phyloP scores from a whole-genome alignment of 768 basidiomycete genomes.

The Leccinellum luteum region DNA sequence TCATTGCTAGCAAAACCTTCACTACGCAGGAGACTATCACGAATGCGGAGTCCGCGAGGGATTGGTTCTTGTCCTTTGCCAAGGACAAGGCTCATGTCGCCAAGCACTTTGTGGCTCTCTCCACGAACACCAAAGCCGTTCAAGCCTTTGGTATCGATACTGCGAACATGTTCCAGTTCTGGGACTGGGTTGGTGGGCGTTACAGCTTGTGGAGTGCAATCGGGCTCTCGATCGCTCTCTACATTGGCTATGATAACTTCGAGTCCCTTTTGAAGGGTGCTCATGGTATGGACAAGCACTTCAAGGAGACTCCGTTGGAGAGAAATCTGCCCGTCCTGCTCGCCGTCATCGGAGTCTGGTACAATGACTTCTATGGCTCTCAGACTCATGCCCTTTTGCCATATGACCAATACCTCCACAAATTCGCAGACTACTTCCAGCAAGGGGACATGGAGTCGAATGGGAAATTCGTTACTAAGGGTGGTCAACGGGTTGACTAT shows the following conservation, averaged over 20 bases:
- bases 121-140: constrained; percentile 93
- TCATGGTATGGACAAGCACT: constrained; percentile 98
- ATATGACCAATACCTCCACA: constrained; percentile 98
- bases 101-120: constrained; percentile 98
- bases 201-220: constrained; percentile 99
- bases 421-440: constrained; percentile 99
- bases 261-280: constrained; percentile 86
- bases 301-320: constrained; percentile 84
- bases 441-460: constrained; percentile 99
- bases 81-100: constrained; percentile 90
- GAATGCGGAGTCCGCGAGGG: constrained; percentile 90
- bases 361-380: constrained; percentile 97
- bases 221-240: constrained; percentile 90
- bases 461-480: constrained; percentile 95
- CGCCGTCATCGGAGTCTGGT: constrained; percentile 93
- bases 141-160: constrained; percentile 88
- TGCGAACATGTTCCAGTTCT: constrained; percentile 99
- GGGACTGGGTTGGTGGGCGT: constrained; percentile 99
- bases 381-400: constrained; percentile 96
- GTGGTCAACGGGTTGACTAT: constrained; percentile 89
- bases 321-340: constrained; percentile 89
- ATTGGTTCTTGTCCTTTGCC: constrained; percentile 88
- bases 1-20: constrained; percentile 98
- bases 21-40: constrained; percentile 99
- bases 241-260: constrained; percentile 94